phyloP scores from a whole-genome alignment of 179 eudicot species.

The Camellia oleifera region DNA sequence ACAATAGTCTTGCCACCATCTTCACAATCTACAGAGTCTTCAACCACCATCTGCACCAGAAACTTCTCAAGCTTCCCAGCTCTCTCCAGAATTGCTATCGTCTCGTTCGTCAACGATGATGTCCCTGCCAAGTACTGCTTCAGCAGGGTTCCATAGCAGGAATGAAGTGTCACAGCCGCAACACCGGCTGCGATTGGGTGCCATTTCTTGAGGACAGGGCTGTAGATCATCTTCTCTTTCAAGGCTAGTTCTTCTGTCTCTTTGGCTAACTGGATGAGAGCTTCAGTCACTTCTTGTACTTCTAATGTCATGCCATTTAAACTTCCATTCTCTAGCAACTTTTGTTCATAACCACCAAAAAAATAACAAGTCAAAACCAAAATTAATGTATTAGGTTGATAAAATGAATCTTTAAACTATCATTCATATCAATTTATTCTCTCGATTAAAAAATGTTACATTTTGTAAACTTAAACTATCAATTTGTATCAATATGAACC shows the following conservation, averaged over 20 bases:
- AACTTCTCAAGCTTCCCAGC: constrained; percentile 88
- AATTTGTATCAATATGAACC: too few species aligned
- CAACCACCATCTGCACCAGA: constrained; percentile 78
- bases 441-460: too few species aligned
- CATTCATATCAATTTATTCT: too few species aligned
- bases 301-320: constrained; percentile 33
- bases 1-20: constrained; percentile 87
- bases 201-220: constrained; percentile 73
- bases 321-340: constrained; percentile 57
- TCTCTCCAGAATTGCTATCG: constrained; percentile 56
- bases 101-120: constrained; percentile 43
- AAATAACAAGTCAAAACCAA: background rate
- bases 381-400: background rate
- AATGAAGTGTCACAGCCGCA: constrained; percentile 74
- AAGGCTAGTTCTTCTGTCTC: constrained; percentile 68
- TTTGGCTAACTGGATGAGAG: constrained; percentile 52
- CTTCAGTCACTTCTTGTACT: constrained; percentile 46
- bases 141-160: constrained; percentile 68
- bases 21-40: constrained; percentile 80
- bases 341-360: background rate
- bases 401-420: background rate
- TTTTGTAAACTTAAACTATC: too few species aligned
- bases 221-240: constrained; percentile 70
- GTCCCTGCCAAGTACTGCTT: constrained; percentile 57
- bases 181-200: constrained; percentile 80